Base-by-base conservation (phyloP, 2,329 filamentous ascomycete genomes). In the Thyridium curvatum region DNA sequence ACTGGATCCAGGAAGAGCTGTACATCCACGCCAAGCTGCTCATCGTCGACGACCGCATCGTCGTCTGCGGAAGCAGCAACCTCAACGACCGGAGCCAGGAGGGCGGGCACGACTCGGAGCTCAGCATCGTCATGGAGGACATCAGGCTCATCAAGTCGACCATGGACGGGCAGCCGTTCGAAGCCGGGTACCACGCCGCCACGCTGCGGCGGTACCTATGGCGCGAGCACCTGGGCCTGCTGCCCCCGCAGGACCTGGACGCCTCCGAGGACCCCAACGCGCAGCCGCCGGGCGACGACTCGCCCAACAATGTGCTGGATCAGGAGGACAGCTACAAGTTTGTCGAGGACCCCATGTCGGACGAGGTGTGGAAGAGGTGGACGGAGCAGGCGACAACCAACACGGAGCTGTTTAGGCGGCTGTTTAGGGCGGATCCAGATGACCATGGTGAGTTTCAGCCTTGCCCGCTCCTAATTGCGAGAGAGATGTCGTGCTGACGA, bases 1-100 rank as follows among this genome's bases (percentile, higher is more conserved):
- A 94, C 56, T 94, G 93, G 69, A 83, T 97, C 42, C 91, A 95
- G 56, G 93, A 98, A 58, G 91, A 98, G 60, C 75, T 97, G 2
- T 98, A 98, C 58, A 83, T 97, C 35, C 93, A 98, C 59, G 85
- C 81, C 18, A 98, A 97, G 65, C 72, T 96, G 29, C 74, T 93
- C 48, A 91, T 96, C 49, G 84, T 84, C 2, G 90, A 97, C 55
- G 91, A 97, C 59, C 79, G 81, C 39, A 74, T 88, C 35, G 88
- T 86, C 2, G 79, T 96, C 38, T 93, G 88, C 55, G 88, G 88
- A 14, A 89, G 83, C 18, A 87, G 86, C 46, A 97, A 96, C 61
- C 72, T 96, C 52, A 97, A 96, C 59, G 91, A 97, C 57, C 83
- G 91, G 38, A 79, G 86, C 37, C 90, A 95, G 61, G 66, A 93